Evolutionary conservation across 345 rosid genomes (phyloP).

Genomic region (Eucalyptus pauciflora): DNA sequence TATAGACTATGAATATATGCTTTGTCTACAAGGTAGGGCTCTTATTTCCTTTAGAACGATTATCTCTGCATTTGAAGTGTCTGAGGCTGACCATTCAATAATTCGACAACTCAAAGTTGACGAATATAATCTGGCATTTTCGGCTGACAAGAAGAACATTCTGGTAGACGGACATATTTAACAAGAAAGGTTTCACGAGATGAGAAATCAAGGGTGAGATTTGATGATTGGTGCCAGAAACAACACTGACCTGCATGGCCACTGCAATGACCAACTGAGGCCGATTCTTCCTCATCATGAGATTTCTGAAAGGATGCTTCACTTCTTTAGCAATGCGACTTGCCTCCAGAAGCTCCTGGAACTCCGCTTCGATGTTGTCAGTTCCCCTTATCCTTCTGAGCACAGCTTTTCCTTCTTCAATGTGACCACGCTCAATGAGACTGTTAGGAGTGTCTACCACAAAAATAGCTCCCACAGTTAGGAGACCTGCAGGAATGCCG

Average conservation of each 20-base stretch:
- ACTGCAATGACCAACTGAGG: constrained; percentile 76
- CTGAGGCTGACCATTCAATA: not conserved
- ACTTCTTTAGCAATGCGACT: constrained; percentile 78
- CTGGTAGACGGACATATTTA: not conserved
- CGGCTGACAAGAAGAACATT: not conserved
- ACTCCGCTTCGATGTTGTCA: constrained; percentile 75
- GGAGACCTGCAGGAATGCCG: constrained; percentile 72
- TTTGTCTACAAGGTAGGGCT: not conserved
- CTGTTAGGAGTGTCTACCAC: constrained; percentile 90
- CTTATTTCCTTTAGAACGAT: not conserved
- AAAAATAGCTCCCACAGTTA: constrained; percentile 68
- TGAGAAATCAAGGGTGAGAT: not conserved
- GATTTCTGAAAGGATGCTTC: constrained; percentile 85
- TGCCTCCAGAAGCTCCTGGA: constrained; percentile 78
- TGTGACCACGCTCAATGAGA: constrained; percentile 76
- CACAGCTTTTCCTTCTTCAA: constrained; percentile 80
- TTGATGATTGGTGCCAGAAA: not conserved
- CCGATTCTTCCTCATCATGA: constrained; percentile 56
- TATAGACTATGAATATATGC: not conserved
- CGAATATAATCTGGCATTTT: not conserved
- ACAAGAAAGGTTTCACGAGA: not conserved
- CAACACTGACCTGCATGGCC: constrained; percentile 57
- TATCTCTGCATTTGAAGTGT: not conserved
- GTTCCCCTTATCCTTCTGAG: constrained; percentile 77
- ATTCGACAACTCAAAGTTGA: not conserved